These are phyloP conservation scores for Coemansia sp. DNA, from an alignment of 192 early-diverging fungal species.

Conservation along the genomic window DNA sequence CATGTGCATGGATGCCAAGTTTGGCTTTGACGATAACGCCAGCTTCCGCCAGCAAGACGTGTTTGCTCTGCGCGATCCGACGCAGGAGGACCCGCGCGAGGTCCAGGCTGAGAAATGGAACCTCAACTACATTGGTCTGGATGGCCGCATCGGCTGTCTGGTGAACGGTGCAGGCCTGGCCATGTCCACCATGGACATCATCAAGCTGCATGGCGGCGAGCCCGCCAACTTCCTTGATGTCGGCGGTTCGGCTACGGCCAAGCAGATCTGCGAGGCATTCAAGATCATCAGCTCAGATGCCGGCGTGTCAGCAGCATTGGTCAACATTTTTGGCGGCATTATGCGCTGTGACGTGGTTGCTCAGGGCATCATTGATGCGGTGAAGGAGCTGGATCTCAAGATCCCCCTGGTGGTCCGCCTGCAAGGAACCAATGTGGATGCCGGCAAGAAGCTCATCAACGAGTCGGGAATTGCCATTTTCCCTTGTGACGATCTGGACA, in stretches of 20 bases:
- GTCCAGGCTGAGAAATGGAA: conserved; percentile 95
- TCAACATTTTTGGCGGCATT: conserved; percentile 99
- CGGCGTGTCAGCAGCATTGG: conserved; percentile 93
- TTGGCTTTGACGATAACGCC: conserved; percentile 99
- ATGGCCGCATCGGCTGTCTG: conserved; percentile 96
- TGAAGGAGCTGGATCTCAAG: conserved; percentile 84
- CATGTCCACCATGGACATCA: conserved; percentile 99
- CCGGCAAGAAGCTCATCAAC: conserved; percentile 88
- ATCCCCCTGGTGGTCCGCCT: conserved; percentile 97
- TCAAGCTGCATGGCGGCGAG: conserved; percentile 97
- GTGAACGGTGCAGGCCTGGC: conserved; percentile 98
- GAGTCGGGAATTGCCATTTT: conserved; percentile 91
- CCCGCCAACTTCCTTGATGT: conserved; percentile 99
- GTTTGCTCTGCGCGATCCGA: conserved; percentile 82
- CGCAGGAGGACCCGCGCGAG: conserved; percentile 97
- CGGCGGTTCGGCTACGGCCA: conserved; percentile 91
- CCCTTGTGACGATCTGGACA: conserved; percentile 92
- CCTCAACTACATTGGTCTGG: conserved; percentile 99
- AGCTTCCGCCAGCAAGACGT: conserved; percentile 94
- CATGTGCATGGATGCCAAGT: conserved; percentile 98
- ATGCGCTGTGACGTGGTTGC: conserved; percentile 99
- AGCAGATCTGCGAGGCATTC: conserved; percentile 98
- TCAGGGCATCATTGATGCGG: conserved; percentile 94
- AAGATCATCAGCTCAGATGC: conserved; percentile 98
- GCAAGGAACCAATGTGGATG: conserved; percentile 84